Percentiles rank a stretch among this genome's conserved stretches.
These are phyloP conservation scores for Acanthamoeba lenticulata DNA, from an alignment of 208 protist species.

Conservation along the genomic window DNA sequence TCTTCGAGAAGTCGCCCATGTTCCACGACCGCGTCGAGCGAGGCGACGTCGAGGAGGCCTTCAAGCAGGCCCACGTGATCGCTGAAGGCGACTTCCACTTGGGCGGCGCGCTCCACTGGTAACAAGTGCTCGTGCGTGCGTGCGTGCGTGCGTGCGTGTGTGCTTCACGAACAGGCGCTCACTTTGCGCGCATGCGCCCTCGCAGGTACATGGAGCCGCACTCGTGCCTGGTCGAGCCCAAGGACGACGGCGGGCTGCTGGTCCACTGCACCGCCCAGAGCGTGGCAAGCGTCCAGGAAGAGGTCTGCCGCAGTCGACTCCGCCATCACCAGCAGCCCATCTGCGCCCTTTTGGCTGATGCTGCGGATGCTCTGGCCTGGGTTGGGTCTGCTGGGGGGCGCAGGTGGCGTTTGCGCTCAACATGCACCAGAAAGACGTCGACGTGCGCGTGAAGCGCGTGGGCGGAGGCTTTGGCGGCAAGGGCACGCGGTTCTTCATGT, in stretches of 20 bases:
- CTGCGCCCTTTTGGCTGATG: too few relatives aligned
- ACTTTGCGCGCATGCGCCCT: conserved; percentile 86
- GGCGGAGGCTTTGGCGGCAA: conserved; percentile 96
- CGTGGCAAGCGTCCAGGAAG: background rate
- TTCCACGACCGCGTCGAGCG: conserved; percentile 67
- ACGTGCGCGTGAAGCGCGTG: conserved; percentile 79
- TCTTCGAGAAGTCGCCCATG: background rate
- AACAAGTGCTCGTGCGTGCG: too few relatives aligned
- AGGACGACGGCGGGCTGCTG: background rate
- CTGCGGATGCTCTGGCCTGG: background rate
- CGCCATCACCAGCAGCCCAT: too few relatives aligned
- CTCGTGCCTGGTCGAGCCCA: background rate
- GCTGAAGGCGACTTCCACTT: background rate
- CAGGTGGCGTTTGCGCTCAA: background rate
- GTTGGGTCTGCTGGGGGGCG: background rate
- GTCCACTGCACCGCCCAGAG: background rate
- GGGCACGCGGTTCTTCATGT: conserved; percentile 83
- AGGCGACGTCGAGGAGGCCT: conserved; percentile 82
- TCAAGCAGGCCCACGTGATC: conserved; percentile 47
- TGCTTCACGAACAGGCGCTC: conserved; percentile 88
- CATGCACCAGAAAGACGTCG: conserved; percentile 69
- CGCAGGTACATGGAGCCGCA: conserved; percentile 85
- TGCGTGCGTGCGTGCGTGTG: conserved; percentile 90
- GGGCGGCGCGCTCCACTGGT: background rate
- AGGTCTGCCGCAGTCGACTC: background rate